These are phyloP conservation scores for Volvariella volvacea DNA, from an alignment of 1,284 basidiomycete species.

Conservation along the genomic window DNA sequence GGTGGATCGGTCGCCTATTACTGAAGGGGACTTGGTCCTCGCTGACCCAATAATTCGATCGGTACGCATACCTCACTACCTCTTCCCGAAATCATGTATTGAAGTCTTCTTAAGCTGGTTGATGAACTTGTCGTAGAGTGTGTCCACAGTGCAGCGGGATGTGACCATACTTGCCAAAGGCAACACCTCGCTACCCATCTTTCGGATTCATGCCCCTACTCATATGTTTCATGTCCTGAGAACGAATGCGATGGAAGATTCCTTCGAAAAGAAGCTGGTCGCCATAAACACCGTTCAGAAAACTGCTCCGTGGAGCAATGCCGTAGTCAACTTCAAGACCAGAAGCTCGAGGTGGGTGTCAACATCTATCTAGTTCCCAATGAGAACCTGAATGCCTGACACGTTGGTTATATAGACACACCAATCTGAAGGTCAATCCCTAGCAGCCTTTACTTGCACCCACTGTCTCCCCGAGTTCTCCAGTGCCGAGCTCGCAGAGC, in stretches of 20 bases:
- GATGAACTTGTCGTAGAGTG: constrained; percentile 80
- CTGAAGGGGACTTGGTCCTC: constrained; percentile 42
- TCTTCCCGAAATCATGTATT: constrained; percentile 6
- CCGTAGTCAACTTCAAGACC: no score
- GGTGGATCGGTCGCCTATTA: constrained; percentile 70
- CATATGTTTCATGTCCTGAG: constrained; percentile 48
- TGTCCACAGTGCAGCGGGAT: constrained; percentile 51
- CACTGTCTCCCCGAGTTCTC: background rate
- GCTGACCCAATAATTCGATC: constrained; percentile 69
- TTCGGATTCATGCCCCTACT: constrained; percentile 52
- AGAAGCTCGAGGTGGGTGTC: no score
- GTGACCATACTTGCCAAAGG: constrained; percentile 60
- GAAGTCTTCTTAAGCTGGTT: constrained; percentile 52
- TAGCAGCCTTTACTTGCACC: background rate
- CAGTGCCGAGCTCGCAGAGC: background rate
- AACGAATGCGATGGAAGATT: constrained; percentile 37
- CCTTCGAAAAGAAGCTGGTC: constrained; percentile 34
- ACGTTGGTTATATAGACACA: background rate
- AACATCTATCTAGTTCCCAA: no score
- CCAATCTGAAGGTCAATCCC: background rate
- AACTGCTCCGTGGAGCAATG: no score
- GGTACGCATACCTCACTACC: constrained; percentile 36
- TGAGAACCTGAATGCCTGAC: no score
- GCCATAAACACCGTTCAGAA: constrained; percentile 26
- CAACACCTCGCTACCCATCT: constrained; percentile 63